A percentile compares a stretch with the other conserved stretches of the same genome.
These are phyloP conservation scores for Gnaphalium uliginosum DNA, from an alignment of 129 eudicot genomes.

Conservation along the genomic window DNA sequence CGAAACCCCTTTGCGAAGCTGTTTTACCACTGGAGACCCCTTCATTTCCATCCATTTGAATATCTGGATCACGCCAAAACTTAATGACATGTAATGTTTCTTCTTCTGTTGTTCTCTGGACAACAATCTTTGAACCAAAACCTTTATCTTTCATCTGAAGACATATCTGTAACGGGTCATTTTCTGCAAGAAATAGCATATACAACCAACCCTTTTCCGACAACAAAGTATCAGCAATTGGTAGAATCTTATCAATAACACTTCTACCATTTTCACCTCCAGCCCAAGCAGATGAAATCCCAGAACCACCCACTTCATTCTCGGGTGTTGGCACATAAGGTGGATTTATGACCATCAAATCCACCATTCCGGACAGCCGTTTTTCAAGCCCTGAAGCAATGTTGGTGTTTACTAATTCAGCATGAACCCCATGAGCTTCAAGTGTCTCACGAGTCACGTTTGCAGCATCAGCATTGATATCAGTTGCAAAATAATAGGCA, in stretches of 20 bases:
- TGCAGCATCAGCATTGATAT: constrained; percentile 66
- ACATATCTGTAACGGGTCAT: constrained; percentile 67
- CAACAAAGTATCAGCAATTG: constrained; percentile 70
- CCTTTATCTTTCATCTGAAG: constrained; percentile 71
- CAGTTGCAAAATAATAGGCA: constrained; percentile 66
- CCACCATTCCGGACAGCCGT: constrained; percentile 57
- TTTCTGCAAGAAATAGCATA: constrained; percentile 64
- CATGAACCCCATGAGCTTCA: constrained; percentile 75
- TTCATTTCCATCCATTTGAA: constrained; percentile 41
- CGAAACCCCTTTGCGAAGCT: constrained; percentile 28
- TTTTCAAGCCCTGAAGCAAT: constrained; percentile 70
- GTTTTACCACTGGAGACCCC: constrained; percentile 13
- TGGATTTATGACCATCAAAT: constrained; percentile 77
- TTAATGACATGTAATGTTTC: constrained; percentile 7
- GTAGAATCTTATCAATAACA: constrained; percentile 77
- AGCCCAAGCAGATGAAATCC: constrained; percentile 80
- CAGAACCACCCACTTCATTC: constrained; percentile 71
- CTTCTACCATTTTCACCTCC: constrained; percentile 87
- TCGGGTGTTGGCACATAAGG: constrained; percentile 96
- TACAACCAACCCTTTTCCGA: constrained; percentile 85
- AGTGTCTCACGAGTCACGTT: constrained; percentile 62
- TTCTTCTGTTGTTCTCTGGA: constrained; percentile 78
- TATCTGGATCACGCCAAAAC: neutral
- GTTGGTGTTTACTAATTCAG: constrained; percentile 57
- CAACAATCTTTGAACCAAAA: constrained; percentile 60